Evolutionary conservation across 202 grass and related monocot species (phyloP).

Genomic region (Zizania palustris): DNA sequence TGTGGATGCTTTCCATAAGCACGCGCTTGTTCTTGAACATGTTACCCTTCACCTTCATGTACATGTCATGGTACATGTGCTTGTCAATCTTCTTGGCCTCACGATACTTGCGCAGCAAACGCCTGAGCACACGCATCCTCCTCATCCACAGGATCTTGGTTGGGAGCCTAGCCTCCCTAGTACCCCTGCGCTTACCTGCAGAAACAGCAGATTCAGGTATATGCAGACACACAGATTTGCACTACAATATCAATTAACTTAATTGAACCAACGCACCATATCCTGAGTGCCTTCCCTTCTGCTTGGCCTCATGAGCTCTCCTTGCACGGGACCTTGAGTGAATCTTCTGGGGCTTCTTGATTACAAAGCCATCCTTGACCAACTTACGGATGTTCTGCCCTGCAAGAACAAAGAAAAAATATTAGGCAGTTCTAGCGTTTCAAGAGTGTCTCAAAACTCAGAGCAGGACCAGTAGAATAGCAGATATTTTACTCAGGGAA

Average conservation of each 20-base stretch:
- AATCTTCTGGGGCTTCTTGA: conserved; percentile 50
- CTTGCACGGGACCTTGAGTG: conserved; percentile 44
- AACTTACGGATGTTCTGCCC: conserved; percentile 79
- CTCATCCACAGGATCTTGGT: conserved; percentile 85
- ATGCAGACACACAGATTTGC: background rate
- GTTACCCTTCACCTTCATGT: conserved; percentile 82
- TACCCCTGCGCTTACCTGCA: conserved; percentile 75
- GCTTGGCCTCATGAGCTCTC: conserved; percentile 65
- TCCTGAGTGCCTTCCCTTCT: conserved; percentile 72
- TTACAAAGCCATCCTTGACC: conserved; percentile 69
- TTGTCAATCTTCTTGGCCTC: conserved; percentile 84
- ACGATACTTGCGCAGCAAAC: conserved; percentile 67
- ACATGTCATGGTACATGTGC: conserved; percentile 87
- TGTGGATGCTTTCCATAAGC: conserved; percentile 56
- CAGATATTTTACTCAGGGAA: background rate
- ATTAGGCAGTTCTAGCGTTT: background rate
- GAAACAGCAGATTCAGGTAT: background rate
- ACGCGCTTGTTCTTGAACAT: conserved; percentile 72
- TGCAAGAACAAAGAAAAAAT: conserved; percentile 17
- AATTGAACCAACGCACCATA: conserved; percentile 45
- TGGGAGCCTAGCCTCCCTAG: conserved; percentile 78
- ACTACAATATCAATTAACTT: background rate
- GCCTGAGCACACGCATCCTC: conserved; percentile 73
- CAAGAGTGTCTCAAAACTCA: background rate
- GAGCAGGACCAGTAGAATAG: background rate